Percentiles rank a stretch among this genome's conserved stretches.
phyloP scores from a whole-genome alignment of 2,329 filamentous ascomycete genomes.

The Fusarium pseudoanthophilum region DNA sequence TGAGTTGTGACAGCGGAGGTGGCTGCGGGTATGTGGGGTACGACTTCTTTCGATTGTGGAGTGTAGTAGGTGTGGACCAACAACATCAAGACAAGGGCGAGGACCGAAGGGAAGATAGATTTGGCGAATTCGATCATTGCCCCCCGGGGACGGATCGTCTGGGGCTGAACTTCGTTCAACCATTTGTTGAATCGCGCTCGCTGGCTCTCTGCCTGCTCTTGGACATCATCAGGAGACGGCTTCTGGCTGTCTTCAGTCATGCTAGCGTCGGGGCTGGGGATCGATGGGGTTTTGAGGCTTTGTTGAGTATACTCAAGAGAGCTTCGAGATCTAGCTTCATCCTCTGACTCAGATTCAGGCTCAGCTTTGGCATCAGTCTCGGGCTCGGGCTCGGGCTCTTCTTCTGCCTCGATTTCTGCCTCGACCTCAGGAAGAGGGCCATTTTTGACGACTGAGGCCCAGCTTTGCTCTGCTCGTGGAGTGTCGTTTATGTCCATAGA shows the following conservation, averaged over 20 bases:
- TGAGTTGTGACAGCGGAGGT: conserved; percentile 41
- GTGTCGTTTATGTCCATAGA: conserved; percentile 9
- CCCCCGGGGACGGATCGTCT: conserved; percentile 18
- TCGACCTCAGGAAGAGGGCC: conserved; percentile 27
- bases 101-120: conserved; percentile 41
- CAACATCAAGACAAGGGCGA: conserved; percentile 38
- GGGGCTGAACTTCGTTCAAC: conserved; percentile 27
- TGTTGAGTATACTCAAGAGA: conserved; percentile 63
- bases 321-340: conserved; percentile 52
- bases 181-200: conserved; percentile 22
- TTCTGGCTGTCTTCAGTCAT: conserved; percentile 39
- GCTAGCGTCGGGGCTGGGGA: conserved; percentile 51
- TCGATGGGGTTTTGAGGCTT: conserved; percentile 57
- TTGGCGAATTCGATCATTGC: conserved; percentile 28
- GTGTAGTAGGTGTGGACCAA: conserved; percentile 45
- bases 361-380: conserved; percentile 37
- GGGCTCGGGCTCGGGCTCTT: neutral
- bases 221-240: conserved; percentile 4
- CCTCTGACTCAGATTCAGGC: conserved; percentile 54
- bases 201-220: conserved; percentile 18
- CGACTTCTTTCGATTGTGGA: conserved; percentile 31
- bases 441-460: conserved; percentile 31
- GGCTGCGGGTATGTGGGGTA: conserved; percentile 43
- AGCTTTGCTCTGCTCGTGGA: conserved; percentile 22
- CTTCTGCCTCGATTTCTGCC: conserved; percentile 18